Evolutionary conservation across 345 rosid species (phyloP).

Genomic region (Fremontodendron californicum): DNA sequence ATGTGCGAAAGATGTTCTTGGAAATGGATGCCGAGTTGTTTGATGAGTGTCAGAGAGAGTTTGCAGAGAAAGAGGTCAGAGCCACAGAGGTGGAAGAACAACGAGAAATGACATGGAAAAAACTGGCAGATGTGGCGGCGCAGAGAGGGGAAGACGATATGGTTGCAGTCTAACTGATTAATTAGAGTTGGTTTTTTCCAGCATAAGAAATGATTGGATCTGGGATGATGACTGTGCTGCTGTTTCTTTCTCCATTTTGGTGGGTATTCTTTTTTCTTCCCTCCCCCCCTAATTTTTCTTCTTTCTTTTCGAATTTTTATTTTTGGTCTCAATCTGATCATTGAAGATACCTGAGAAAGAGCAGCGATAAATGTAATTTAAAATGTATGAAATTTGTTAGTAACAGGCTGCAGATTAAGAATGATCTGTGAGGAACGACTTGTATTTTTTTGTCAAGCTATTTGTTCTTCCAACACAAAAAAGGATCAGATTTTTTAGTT

Average conservation of each 20-base stretch:
- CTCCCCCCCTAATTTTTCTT: neutral
- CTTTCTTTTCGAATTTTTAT: neutral
- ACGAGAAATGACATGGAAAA: constrained; percentile 71
- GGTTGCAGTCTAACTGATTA: constrained; percentile 37
- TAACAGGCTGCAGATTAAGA: constrained; percentile 35
- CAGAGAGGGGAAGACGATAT: constrained; percentile 50
- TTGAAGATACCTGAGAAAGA: constrained; percentile 26
- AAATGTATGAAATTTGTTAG: constrained; percentile 33
- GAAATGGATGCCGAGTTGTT: constrained; percentile 82
- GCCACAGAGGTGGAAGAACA: constrained; percentile 62
- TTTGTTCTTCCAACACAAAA: constrained; percentile 6
- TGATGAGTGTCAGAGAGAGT: constrained; percentile 66
- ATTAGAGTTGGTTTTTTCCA: constrained; percentile 4
- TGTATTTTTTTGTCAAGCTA: constrained; percentile 4
- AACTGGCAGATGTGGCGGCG: constrained; percentile 60
- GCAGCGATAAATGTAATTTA: constrained; percentile 35
- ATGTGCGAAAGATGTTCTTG: constrained; percentile 73
- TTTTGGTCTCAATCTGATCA: constrained; percentile 20
- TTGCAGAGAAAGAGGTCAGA: constrained; percentile 55
- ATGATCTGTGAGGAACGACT: constrained; percentile 24
- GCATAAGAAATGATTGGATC: neutral
- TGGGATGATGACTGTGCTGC: constrained; percentile 9
- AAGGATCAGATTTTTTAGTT: neutral
- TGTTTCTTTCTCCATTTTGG: constrained; percentile 21
- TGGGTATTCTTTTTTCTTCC: constrained; percentile 30